phyloP scores from a whole-genome alignment of 306 rosid species.

The Quercus engelmannii region DNA sequence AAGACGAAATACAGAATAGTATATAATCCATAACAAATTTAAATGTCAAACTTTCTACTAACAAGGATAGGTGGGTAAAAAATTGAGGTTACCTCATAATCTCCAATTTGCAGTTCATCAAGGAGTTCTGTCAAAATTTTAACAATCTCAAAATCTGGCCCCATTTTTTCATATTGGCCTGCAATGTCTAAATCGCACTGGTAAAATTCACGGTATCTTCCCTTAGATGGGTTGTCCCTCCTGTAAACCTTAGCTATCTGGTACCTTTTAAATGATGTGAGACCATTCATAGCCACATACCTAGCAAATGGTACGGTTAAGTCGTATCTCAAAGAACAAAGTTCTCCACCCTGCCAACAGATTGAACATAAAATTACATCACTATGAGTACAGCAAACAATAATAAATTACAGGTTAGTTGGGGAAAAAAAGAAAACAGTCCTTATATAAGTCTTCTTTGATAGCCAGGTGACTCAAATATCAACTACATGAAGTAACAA shows the following conservation, averaged over 20 bases:
- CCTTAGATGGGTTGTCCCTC: conserved; percentile 96
- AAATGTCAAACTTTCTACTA: background rate
- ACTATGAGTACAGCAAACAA: background rate
- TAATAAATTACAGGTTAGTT: background rate
- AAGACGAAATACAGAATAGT: background rate
- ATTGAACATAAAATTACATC: background rate
- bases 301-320: conserved; percentile 96
- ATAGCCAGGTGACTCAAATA: background rate
- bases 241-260: conserved; percentile 95
- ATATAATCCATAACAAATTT: background rate
- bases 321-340: conserved; percentile 79
- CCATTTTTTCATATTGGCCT: conserved; percentile 82
- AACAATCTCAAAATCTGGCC: conserved; percentile 85
- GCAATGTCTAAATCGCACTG: conserved; percentile 97
- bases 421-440: background rate
- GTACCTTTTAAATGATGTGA: conserved; percentile 82
- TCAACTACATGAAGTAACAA: background rate
- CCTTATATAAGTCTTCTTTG: background rate
- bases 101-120: conserved; percentile 81
- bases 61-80: background rate
- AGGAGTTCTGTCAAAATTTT: conserved; percentile 85
- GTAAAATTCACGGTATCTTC: conserved; percentile 94
- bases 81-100: conserved; percentile 61
- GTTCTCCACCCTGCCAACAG: conserved; percentile 84
- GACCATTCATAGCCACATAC: conserved; percentile 83